phyloP scores from a whole-genome alignment of 768 basidiomycete genomes.

The Amanita rimosa region DNA sequence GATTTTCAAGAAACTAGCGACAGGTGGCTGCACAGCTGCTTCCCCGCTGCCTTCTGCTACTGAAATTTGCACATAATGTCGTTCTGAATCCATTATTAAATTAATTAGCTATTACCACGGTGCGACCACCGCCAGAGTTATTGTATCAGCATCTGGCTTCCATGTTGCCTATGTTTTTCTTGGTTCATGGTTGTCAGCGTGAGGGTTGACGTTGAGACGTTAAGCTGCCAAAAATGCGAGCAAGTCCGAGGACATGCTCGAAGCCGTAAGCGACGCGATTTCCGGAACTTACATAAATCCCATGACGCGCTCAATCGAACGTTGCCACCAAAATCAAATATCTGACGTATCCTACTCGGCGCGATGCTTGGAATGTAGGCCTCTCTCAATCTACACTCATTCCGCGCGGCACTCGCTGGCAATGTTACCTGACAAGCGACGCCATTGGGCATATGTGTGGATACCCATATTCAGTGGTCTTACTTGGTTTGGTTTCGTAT shows the following conservation, averaged over 20 bases:
- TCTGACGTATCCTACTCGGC: no score
- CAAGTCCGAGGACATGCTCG: neutral
- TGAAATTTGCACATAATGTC: slow-evolving; percentile 14
- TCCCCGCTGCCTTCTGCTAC: slow-evolving; percentile 22
- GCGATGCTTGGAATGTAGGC: no score
- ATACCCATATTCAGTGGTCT: slow-evolving; percentile 48
- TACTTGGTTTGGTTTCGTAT: slow-evolving; percentile 51
- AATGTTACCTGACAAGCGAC: slow-evolving; percentile 16
- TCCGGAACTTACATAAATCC: no score
- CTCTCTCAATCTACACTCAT: neutral
- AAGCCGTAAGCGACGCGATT: neutral
- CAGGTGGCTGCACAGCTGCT: slow-evolving; percentile 21
- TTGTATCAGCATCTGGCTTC: neutral
- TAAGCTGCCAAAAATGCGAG: neutral
- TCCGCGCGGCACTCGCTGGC: neutral
- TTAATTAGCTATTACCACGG: neutral
- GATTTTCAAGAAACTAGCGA: slow-evolving; percentile 41
- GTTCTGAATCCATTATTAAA: slow-evolving; percentile 1
- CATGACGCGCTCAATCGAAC: no score
- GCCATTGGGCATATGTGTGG: slow-evolving; percentile 54
- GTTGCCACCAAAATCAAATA: no score
- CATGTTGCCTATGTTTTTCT: neutral
- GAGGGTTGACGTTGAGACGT: no score
- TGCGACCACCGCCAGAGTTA: neutral
- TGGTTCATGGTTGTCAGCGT: neutral